These are phyloP conservation scores for Plenodomus lindquistii DNA, from an alignment of 2,329 filamentous ascomycete species.

Conservation along the genomic window DNA sequence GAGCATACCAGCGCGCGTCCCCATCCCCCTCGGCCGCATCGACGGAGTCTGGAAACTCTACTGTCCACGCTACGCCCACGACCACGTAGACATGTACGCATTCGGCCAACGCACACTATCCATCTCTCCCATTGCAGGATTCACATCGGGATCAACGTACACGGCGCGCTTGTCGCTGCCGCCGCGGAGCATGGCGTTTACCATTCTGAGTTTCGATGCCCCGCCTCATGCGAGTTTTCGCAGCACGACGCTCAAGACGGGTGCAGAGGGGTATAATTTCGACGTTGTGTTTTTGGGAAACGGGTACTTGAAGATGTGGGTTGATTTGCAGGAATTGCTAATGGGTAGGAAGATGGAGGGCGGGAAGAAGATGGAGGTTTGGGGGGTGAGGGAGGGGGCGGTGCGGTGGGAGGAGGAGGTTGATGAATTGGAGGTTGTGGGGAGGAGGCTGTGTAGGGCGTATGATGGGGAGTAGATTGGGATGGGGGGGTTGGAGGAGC, in stretches of 20 bases:
- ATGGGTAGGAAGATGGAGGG: conserved; percentile 20
- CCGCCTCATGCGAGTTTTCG: conserved; percentile 38
- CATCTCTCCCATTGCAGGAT: conserved; percentile 22
- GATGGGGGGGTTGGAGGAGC: background rate
- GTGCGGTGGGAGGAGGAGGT: conserved; percentile 9
- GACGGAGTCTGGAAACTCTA: conserved; percentile 32
- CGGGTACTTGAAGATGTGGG: conserved; percentile 30
- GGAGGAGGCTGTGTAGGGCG: conserved; percentile 19
- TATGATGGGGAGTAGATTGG: conserved; percentile 18
- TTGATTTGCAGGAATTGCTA: conserved; percentile 33
- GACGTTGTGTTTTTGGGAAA: conserved; percentile 35
- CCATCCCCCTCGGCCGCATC: conserved; percentile 29
- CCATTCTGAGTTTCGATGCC: conserved; percentile 16
- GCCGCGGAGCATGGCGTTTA: conserved; percentile 30
- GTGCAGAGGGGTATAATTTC: conserved; percentile 27
- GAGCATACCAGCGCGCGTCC: conserved; percentile 22
- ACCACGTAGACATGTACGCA: conserved; percentile 35
- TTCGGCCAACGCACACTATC: conserved; percentile 29
- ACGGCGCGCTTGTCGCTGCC: conserved; percentile 33
- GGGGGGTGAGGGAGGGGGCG: conserved; percentile 19
- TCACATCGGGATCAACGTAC: conserved; percentile 12
- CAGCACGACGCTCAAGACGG: conserved; percentile 20
- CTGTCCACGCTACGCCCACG: conserved; percentile 27
- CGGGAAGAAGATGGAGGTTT: conserved; percentile 20
- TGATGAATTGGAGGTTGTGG: conserved; percentile 21